Percentiles rank a stretch among this genome's conserved stretches.
Conservation (phyloP, 805 yeast genomes). For the Saturnispora mendoncae region DNA sequence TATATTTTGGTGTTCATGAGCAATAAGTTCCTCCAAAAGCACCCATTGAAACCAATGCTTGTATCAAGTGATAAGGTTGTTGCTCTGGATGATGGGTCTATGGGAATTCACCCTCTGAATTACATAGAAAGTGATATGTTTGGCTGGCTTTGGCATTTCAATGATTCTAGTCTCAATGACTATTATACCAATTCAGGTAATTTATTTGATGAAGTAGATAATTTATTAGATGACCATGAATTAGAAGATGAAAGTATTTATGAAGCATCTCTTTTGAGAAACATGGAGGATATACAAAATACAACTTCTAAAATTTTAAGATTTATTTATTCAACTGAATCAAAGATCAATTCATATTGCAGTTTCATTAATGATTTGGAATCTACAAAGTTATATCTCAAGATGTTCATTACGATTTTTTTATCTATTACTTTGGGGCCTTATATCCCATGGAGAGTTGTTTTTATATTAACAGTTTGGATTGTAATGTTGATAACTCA, state of each 20-base stretch:
- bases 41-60: slow-evolving; percentile 44
- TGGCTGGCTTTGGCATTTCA: slow-evolving; percentile 13
- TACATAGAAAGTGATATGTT: slow-evolving; percentile 12
- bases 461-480: slow-evolving; percentile 58
- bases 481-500: slow-evolving; percentile 41
- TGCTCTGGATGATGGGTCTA: slow-evolving; percentile 6
- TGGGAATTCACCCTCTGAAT: slow-evolving; percentile 6
- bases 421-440: slow-evolving; percentile 36
- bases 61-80: slow-evolving; percentile 26
- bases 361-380: slow-evolving; percentile 62
- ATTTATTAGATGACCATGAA: slow-evolving; percentile 12
- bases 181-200: not conserved
- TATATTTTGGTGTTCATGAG: slow-evolving; percentile 51
- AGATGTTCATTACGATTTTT: slow-evolving; percentile 32
- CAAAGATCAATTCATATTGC: slow-evolving; percentile 50
- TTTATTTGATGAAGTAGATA: slow-evolving; percentile 5
- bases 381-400: slow-evolving; percentile 53
- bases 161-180: slow-evolving; percentile 13
- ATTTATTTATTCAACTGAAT: slow-evolving; percentile 42
- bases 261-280: slow-evolving; percentile 33
- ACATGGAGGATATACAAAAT: slow-evolving; percentile 68
- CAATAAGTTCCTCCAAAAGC: slow-evolving; percentile 62
- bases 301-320: slow-evolving; percentile 46
- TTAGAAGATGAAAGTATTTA: slow-evolving; percentile 26
- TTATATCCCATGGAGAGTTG: slow-evolving; percentile 55